phyloP scores from a whole-genome alignment of 371 early-diverging fungal genomes.

The Globomyces sp. region DNA sequence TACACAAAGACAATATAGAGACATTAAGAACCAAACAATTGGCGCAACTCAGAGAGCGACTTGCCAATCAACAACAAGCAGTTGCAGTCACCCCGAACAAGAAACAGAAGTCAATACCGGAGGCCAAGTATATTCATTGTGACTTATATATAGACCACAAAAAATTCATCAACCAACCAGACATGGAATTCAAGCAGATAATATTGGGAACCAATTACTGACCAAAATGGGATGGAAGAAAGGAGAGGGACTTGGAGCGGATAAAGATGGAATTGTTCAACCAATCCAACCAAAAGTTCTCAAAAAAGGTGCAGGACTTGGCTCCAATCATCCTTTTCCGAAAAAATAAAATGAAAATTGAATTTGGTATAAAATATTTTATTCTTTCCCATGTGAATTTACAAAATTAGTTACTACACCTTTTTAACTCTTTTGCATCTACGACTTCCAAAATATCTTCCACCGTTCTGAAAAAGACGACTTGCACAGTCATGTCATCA shows the following conservation, averaged over 20 bases:
- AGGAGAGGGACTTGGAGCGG: slow-evolving; percentile 27
- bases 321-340: neutral
- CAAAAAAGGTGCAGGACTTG: neutral
- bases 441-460: neutral
- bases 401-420: neutral
- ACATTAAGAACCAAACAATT: neutral
- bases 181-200: slow-evolving; percentile 14
- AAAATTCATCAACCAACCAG: neutral
- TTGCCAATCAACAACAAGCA: neutral
- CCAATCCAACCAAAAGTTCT: slow-evolving; percentile 14
- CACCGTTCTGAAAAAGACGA: slow-evolving; percentile 6
- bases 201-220: slow-evolving; percentile 23
- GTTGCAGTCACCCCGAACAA: slow-evolving; percentile 1
- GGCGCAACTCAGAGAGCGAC: neutral
- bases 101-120: neutral
- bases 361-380: no score
- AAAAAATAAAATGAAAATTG: no score
- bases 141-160: no score
- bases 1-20: neutral
- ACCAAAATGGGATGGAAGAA: slow-evolving; percentile 34
- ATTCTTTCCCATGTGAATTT: no score
- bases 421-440: neutral
- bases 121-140: no score
- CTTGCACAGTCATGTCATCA: slow-evolving; percentile 25
- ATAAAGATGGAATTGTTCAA: slow-evolving; percentile 23